Base-by-base conservation (phyloP, 495 filamentous ascomycete species). In the Hypoxylon subgilvum region DNA sequence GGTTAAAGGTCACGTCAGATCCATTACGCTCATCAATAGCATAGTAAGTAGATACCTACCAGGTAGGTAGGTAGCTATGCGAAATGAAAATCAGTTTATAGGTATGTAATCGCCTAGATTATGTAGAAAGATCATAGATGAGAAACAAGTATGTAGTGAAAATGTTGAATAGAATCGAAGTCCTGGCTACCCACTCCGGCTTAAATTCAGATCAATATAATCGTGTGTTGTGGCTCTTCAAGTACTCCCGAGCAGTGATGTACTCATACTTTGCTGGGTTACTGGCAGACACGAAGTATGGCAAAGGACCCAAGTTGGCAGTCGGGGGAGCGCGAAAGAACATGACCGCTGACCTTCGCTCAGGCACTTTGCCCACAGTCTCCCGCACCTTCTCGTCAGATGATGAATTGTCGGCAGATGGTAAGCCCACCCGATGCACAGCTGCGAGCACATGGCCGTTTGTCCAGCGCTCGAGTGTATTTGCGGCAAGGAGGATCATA, bases 401-500 rank as follows among this genome's bases (percentile, higher is more conserved):
- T n/a, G n/a, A n/a, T n/a, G n/a, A n/a, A n/a, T n/a, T n/a, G n/a
- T n/a, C n/a, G n/a, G n/a, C 25, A 30, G 23, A 17, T 9, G 57
- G 57, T 16, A 56, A n/a, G 6, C 36, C 48, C 6, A 61, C 57
- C 14, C 48, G 51, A 14, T 61, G 57, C n/a, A 54, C 38, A 19
- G 41, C 52, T 6, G 36, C 52, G 28, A 25, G 35, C n/a, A 61
- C 12, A 3, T 48, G 28, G n/a, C 58, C 65, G 19, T 66, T 68
- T 4, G 55, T 65, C 54, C 49, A 55, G 36, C 51, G 55, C 49
- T 49, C 44, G 2, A 68, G 45, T 8, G 45, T 54, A 62, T 84
- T 79, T 6, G 75, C 77, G 5, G 80, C 66, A 51, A 81, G 80
- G 58, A 82, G 70, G 9, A 82, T 62, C 23, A 79, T 72, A 5